Conservation (phyloP, 352 stramenopile genomes). For the Phytophthora macrochlamydospora region DNA sequence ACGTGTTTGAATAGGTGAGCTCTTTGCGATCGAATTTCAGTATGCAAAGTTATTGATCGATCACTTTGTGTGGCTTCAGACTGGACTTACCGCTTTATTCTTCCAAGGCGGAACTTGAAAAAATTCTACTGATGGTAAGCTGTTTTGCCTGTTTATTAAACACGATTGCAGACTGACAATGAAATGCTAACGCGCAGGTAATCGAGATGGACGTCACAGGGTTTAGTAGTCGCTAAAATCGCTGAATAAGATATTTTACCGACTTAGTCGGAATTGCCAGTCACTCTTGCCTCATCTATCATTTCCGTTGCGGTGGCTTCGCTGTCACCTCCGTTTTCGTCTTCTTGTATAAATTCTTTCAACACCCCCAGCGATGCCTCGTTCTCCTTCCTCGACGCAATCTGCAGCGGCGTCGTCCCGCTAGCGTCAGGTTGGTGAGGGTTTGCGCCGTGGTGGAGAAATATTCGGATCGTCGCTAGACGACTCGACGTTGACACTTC, state of each 20-base stretch:
- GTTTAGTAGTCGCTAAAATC: constrained; percentile 74
- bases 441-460: constrained; percentile 68
- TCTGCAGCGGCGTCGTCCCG: constrained; percentile 60
- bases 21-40: background rate
- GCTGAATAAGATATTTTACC: constrained; percentile 36
- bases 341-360: constrained; percentile 50
- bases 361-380: constrained; percentile 59
- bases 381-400: constrained; percentile 78
- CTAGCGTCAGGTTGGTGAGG: constrained; percentile 43
- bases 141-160: constrained; percentile 7
- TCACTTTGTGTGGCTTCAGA: constrained; percentile 29
- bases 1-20: constrained; percentile 83
- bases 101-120: constrained; percentile 90
- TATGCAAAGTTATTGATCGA: constrained; percentile 4
- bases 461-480: constrained; percentile 71
- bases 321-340: constrained; percentile 17
- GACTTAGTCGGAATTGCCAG: constrained; percentile 21
- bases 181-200: constrained; percentile 34
- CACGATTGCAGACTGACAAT: background rate
- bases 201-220: constrained; percentile 79
- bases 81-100: constrained; percentile 79
- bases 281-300: constrained; percentile 21
- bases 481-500: constrained; percentile 66
- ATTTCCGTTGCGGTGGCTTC: constrained; percentile 20
- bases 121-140: constrained; percentile 91